Evolutionary conservation across 805 yeast genomes (phyloP), one percentile per base, ranked within the genome.

Genomic region (Danielozyma ontarioensis): DNA sequence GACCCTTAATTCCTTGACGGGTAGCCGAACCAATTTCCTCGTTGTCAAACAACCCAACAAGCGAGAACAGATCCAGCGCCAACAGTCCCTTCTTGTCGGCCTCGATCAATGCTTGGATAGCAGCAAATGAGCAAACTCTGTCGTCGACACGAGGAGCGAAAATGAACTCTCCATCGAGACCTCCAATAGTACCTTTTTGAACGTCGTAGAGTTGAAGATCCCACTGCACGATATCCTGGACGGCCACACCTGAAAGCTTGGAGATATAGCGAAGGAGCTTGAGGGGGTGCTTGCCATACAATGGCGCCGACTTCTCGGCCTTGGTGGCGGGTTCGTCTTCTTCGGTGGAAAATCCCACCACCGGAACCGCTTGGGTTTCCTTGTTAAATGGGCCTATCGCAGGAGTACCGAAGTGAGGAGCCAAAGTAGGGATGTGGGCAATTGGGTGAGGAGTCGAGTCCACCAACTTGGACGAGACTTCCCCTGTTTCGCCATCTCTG

Each of bases 101-200:
- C 33, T 62, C 68, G 29, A 82, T 55, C 40, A 86, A 61, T 1
- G 83, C 78, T 34, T 66, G 54, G 35, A 82, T 53, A 14, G 90
- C 93, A 14, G 90, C 74, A 53, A 67, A 86, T 2, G 89, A 77
- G 57, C 90, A 84, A 41, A 84, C 70, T 61, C 93, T 75, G 61
- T 86, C 95, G 54, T 86, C 96, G 31, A 86, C 65, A 53, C 96
- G 75, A 29, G 95, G 95, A 6, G 86, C 83, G 57, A 74, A 83
- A 35, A 86, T 55, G 57, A 85, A 84, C 47, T 86, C 95, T 42
- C 75, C 68, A 45, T 76, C 75, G 42, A 87, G 62, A 4, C 96
- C 95, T 37, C 93, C 94, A 41, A 81, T 60, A 10, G 76, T 58
- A 31, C 93, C 93, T 48, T 76, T 80, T 61, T 86, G 95, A 18